A percentile compares a stretch with the other conserved stretches of the same genome.
These are phyloP conservation scores for Coprinellus micaceus DNA, from an alignment of 768 basidiomycete genomes.

Conservation along the genomic window DNA sequence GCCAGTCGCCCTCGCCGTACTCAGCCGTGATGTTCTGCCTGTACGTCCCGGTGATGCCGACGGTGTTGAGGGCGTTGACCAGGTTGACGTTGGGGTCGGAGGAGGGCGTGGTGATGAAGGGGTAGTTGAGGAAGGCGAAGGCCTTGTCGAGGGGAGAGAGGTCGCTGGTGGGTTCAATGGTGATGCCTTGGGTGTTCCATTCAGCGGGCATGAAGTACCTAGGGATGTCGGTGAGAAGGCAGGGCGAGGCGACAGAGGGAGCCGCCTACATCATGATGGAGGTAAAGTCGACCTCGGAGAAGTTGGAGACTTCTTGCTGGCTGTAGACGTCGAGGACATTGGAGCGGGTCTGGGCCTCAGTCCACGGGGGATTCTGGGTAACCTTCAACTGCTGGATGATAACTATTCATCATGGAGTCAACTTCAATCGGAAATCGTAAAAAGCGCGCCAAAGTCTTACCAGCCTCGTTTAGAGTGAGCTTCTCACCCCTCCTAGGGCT, in stretches of 20 bases:
- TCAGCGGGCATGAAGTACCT: conserved; percentile 21
- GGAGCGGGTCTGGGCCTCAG: conserved; percentile 1
- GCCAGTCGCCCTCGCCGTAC: conserved; percentile 7
- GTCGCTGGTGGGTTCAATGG: conserved; percentile 12
- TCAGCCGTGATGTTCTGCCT: not conserved
- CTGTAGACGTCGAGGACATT: conserved; percentile 17
- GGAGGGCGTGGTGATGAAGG: conserved; percentile 5
- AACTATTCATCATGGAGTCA: too few species aligned
- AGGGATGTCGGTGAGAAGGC: not conserved
- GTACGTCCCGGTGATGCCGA: not conserved
- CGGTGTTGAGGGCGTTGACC: not conserved
- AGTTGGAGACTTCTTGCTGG: conserved; percentile 13
- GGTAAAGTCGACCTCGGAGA: conserved; percentile 13
- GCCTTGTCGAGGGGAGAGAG: conserved; percentile 18
- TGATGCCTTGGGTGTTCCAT: conserved; percentile 12
- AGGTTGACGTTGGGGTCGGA: not conserved
- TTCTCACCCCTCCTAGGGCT: conserved; percentile 13
- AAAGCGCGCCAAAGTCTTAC: too few species aligned
- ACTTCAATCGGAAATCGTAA: too few species aligned
- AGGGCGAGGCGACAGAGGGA: too few species aligned
- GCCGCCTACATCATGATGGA: conserved; percentile 19
- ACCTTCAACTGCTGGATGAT: conserved; percentile 10
- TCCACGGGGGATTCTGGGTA: conserved; percentile 13
- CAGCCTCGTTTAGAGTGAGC: conserved; percentile 11
- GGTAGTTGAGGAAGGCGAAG: conserved; percentile 18